phyloP scores from a whole-genome alignment of 2,329 filamentous ascomycete genomes.

The Colletotrichum sp. region DNA sequence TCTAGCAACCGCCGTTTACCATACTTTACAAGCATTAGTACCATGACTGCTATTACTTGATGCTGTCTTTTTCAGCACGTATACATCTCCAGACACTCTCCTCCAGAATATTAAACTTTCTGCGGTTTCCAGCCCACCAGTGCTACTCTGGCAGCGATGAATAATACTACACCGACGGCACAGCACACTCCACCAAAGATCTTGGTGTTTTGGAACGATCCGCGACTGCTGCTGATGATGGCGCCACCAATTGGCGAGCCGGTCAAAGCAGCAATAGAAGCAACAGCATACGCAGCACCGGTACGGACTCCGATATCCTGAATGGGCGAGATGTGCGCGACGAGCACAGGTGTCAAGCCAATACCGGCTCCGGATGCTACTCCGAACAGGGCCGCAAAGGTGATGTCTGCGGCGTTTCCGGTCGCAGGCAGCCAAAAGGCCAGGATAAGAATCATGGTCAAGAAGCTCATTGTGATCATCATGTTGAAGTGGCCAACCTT shows the following conservation, averaged over 20 bases:
- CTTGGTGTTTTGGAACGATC: not conserved
- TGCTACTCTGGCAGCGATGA: not conserved
- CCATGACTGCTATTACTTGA: not conserved
- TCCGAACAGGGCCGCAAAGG: constrained; percentile 37
- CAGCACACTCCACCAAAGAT: not conserved
- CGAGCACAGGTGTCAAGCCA: constrained; percentile 33
- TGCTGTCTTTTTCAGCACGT: not conserved
- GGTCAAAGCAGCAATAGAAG: constrained; percentile 22
- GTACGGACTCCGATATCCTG: constrained; percentile 60
- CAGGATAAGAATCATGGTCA: constrained; percentile 36
- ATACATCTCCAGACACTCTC: rapidly evolving
- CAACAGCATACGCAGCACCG: constrained; percentile 35
- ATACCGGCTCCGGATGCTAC: constrained; percentile 40
- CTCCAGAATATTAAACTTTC: not conserved
- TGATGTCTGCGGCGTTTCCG: constrained; percentile 29
- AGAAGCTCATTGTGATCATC: constrained; percentile 45
- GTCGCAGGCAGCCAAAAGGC: constrained; percentile 43
- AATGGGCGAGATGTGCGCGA: constrained; percentile 58
- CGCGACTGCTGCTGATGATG: constrained; percentile 10
- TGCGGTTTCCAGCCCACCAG: not conserved
- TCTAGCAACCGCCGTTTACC: not conserved
- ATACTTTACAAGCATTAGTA: not conserved
- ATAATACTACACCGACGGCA: not conserved
- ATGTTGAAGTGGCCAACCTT: constrained; percentile 32
- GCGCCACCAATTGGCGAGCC: constrained; percentile 28